Conservation (phyloP, 2,329 filamentous ascomycete species). For the Chalaropsis ovoidea region DNA sequence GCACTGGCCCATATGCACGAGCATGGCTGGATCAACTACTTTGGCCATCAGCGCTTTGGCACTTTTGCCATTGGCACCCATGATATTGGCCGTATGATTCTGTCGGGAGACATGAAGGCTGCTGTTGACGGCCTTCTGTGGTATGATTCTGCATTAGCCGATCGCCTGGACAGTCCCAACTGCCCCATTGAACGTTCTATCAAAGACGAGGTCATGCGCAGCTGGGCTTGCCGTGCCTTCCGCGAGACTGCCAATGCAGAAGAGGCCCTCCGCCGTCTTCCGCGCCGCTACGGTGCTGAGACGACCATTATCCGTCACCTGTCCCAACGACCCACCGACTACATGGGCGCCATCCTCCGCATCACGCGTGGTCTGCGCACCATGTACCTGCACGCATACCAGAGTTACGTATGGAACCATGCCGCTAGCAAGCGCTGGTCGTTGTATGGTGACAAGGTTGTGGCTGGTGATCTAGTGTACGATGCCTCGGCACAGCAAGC, state of each 20-base stretch:
- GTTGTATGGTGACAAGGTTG: slow-evolving; percentile 59
- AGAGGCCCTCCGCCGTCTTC: slow-evolving; percentile 58
- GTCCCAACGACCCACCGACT: slow-evolving; percentile 54
- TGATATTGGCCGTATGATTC: slow-evolving; percentile 69
- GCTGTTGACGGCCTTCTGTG: slow-evolving; percentile 68
- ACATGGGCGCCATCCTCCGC: slow-evolving; percentile 64
- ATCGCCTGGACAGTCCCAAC: slow-evolving; percentile 35
- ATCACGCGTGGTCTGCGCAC: slow-evolving; percentile 74
- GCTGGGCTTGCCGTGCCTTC: slow-evolving; percentile 69
- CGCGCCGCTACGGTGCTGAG: slow-evolving; percentile 74
- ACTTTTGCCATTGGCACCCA: slow-evolving; percentile 81
- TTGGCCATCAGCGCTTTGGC: slow-evolving; percentile 92
- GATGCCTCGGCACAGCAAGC: slow-evolving; percentile 30
- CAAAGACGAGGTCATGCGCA: slow-evolving; percentile 67
- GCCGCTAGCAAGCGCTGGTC: slow-evolving; percentile 73
- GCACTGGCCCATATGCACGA: slow-evolving; percentile 58
- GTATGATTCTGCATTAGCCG: slow-evolving; percentile 54
- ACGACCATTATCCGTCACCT: slow-evolving; percentile 68
- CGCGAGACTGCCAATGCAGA: slow-evolving; percentile 45
- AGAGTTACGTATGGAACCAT: slow-evolving; percentile 88
- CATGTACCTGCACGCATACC: slow-evolving; percentile 97
- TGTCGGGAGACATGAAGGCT: slow-evolving; percentile 68
- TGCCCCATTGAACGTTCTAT: slow-evolving; percentile 43
- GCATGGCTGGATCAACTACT: slow-evolving; percentile 93
- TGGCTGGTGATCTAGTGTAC: slow-evolving; percentile 78